Base-by-base conservation (phyloP, 352 stramenopile species). In the Globisporangium paroecandrum region DNA sequence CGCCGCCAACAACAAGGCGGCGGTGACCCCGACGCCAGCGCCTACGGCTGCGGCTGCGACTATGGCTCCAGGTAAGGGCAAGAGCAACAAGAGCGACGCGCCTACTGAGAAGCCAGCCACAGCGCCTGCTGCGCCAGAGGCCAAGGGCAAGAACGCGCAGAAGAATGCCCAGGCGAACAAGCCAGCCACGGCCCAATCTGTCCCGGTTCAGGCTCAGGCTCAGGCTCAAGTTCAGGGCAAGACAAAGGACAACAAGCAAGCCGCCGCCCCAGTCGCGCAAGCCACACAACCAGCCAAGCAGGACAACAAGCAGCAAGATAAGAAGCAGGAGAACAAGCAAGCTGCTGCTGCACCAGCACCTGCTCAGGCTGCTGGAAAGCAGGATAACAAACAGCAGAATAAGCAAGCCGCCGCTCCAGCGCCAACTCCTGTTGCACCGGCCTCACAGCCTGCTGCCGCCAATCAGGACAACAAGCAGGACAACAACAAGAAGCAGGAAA, bases 141-240 rank as follows among this genome's bases (percentile, higher is more conserved):
- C 10, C 57, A 47, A 56, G 24, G 59, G 25, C 60, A 66, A 66
- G 47, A 58, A 66, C 57, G 27, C 57, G 24, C 27, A 34, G 51
- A 41, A 58, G 46, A 46, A 46, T 13, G 3, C 38, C 12, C 38
- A 46, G 38, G 60, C n/a, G 25, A 58, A 51, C 46, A 66, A 66
- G 18, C 60, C 22, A 55, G 47, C 6, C 18, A 41, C 58, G 9
- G 56, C 32, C 6, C 6, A 25, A 32, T 15, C 57, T 18, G 57
- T 32, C 15, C 57, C 13, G 12, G 4, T 15, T 46, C 38, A 13
- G 18, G 38, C 3, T 46, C 38, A 13, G 18, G 38, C 3, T 46
- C 38, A 20, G 13, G 38, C 13, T 46, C 38, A 46, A 49, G 20
- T 22, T 7, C 57, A 46, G 57, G 24, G 24, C 58, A 64, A 64